Evolutionary conservation across 2,329 filamentous ascomycete species (phyloP), one percentile per base, ranked within the genome.

Genomic region (Exserohilum rostratum): DNA sequence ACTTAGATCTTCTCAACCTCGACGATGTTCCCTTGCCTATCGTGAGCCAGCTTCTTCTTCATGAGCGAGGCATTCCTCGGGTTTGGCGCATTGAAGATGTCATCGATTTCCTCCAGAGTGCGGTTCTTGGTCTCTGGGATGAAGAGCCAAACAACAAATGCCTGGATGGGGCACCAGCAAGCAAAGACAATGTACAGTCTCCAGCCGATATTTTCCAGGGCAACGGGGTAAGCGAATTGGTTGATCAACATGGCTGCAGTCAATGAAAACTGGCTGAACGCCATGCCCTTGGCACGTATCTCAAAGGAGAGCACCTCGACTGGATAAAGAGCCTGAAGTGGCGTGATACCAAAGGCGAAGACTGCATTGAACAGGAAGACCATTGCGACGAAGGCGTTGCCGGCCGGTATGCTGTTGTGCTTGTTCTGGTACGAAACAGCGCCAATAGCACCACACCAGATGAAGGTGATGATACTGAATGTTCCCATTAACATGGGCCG

Each of bases 291-390:
- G 20, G 71, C 72, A 29, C 72, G 65, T 18, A 71, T 74, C 34
- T 68, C 65, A 53, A 71, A 73, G 33, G 69, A 68, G 35, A 75
- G 67, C n/a, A 69, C 67, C 39, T 75, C 72, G 10, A 70, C 68
- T 12, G 69, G 62, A 50, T 73, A 75, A 1, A 74, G 57, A 1
- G 67, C 70, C 47, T 70, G 70, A 5, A 74, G 63, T 11, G 72
- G 72, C 3, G 73, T 76, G 55, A 70, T 69, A 46, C 72, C 73
- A 35, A 67, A 66, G 7, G 67, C 53, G 53, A 68, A 76, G 44
- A 67, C 64, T 34, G 68, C 66, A 20, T 66, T 65, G 64, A 75
- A 75, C 11, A 74, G 50, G 56, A 72, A 75, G 22, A 75, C 66
- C 30, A 65, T 61, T 27, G 69, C 71, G 29, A 75, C 67, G 3